Evolutionary conservation across 2,329 filamentous ascomycete species (phyloP), one percentile per base, ranked within the genome.

Genomic region (Colletotrichum neosansevieriae): DNA sequence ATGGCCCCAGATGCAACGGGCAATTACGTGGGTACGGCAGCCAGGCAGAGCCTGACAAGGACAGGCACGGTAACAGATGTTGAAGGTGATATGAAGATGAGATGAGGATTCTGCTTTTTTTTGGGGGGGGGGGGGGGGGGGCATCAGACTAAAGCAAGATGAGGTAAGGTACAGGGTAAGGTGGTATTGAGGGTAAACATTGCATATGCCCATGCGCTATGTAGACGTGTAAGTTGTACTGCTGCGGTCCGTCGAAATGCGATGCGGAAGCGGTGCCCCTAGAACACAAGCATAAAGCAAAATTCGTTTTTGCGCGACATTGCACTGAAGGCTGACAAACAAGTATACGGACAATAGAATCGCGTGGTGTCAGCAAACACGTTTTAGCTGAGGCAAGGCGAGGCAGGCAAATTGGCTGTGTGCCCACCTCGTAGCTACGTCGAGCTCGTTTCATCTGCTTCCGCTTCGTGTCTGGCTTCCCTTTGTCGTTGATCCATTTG

Each of bases 231-330:
- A n/a, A 32, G 32, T 21, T 34, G 17, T 29, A 54, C 32, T 19
- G 36, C 29, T 32, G 17, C 17, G 9, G 38, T 65, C 56, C 12
- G 36, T 40, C 17, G 7, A 45, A 17, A 44, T 29, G 51, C 38
- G 49, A 40, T 45, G 21, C 15, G 58, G 24, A 32, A 32, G 38
- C 34, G 47, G 60, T 59, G 53, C 15, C 34, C 59, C 53, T 24
- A 47, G 53, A 58, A 59, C 34, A 68, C 61, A 68, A 68, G 65
- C 65, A 65, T 68, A 68, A 68, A 68, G 61, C 49, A 51, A 47
- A 63, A 51, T 67, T 63, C 13, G 36, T 67, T 58, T 42, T 57
- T 67, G 42, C 63, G 42, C 51, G 58, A 67, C 51, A 13, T 47
- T 38, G 10, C 40, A 12, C 51, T 51, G 15, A 13, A 50, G 6